Base-by-base conservation (phyloP, 495 filamentous ascomycete species). In the Penicillium herquei region DNA sequence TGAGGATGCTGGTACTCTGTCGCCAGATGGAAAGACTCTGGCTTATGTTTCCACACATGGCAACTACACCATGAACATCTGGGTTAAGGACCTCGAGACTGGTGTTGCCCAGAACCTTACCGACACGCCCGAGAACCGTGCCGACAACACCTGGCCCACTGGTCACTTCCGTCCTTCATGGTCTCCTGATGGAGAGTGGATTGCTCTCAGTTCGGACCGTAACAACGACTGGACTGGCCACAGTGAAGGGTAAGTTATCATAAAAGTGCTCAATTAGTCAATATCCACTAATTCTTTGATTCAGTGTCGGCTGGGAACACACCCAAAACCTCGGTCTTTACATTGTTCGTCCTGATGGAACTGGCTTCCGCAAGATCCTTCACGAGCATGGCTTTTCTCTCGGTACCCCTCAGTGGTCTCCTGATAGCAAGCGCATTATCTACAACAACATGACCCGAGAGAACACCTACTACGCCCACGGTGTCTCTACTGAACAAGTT, bases 91-190 rank as follows among this genome's bases (percentile, higher is more conserved):
- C 33, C 42, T 59, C 2, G 30, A 37, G 10, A 59, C 57, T 0
- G 52, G 52, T 3, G 2, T 41, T 6, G 41, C 52, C n/a, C 47
- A 46, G 2, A 59, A 59, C 37, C 48, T 59, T 34, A 59, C 57
- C 13, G 47, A 62, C 18, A 51, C 46, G 1, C 37, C 54, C 1
- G 21, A 26, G 3, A 59, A 39, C n/a, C 40, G 40, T 26, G 40
- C 51, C 0, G 40, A 45, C 10, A 39, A 49, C 31, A 39, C 46
- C 21, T 40, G 33, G 17, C 53, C 59, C 1, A 41, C 40, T 9
- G 52, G 49, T 7, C 41, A 66, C 49, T 72, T 63, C 49, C 60
- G 61, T 43, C 58, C 63, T 21, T 62, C 43, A 0, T 70, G 56
- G 59, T 69, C 69, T 1, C 47, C 67, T 0, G 63, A 70, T 49